These are phyloP conservation scores for Sclerotinia glacialis DNA, from an alignment of 2,329 filamentous ascomycete species.

Conservation along the genomic window DNA sequence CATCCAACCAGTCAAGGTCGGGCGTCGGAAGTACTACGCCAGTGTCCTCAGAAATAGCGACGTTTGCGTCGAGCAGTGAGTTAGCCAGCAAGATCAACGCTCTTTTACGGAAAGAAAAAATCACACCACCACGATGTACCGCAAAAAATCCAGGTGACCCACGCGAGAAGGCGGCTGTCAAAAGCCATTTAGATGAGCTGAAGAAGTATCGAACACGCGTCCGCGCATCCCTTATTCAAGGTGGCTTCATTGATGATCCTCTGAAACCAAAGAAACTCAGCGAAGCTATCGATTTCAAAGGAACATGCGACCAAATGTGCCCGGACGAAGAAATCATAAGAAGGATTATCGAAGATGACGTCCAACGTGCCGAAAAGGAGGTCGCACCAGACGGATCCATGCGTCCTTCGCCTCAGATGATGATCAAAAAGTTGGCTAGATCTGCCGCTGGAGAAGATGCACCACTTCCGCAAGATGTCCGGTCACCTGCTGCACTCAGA, in stretches of 20 bases:
- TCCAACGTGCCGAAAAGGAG: constrained; percentile 55
- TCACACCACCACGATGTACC: constrained; percentile 27
- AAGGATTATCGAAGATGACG: constrained; percentile 60
- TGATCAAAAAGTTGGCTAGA: constrained; percentile 66
- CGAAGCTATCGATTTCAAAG: constrained; percentile 65
- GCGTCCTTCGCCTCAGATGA: constrained; percentile 51
- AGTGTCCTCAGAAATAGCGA: not conserved
- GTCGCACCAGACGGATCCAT: constrained; percentile 41
- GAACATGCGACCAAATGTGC: constrained; percentile 68
- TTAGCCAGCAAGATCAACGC: constrained; percentile 51
- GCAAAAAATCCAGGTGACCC: constrained; percentile 26
- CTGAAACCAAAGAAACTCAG: constrained; percentile 59
- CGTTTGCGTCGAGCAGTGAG: constrained; percentile 26
- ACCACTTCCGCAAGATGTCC: constrained; percentile 65
- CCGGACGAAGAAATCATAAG: constrained; percentile 64
- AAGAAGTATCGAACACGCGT: constrained; percentile 57
- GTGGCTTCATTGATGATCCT: constrained; percentile 62
- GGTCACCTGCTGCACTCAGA: constrained; percentile 57
- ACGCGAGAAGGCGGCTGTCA: constrained; percentile 48
- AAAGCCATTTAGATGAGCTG: constrained; percentile 54
- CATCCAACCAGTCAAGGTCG: constrained; percentile 8
- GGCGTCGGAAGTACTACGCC: not conserved
- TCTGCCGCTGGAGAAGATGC: constrained; percentile 67
- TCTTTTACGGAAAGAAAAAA: constrained; percentile 52
- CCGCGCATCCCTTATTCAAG: constrained; percentile 56